These are phyloP conservation scores for Candida loeiensis DNA, from an alignment of 805 yeast genomes.

Conservation along the genomic window DNA sequence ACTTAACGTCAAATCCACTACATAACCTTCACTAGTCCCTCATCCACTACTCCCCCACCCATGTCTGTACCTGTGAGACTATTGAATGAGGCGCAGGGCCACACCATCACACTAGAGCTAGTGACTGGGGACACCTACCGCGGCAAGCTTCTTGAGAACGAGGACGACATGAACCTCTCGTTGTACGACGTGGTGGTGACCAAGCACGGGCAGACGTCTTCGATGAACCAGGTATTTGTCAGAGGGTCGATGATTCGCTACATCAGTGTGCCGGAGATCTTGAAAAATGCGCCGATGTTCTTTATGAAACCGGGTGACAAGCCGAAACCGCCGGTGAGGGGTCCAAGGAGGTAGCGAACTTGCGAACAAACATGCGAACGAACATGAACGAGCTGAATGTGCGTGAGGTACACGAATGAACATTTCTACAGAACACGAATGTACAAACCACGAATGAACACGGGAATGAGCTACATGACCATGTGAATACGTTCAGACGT, in stretches of 20 bases:
- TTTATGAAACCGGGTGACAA: conserved; percentile 52
- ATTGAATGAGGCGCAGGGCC: conserved; percentile 86
- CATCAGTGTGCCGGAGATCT: conserved; percentile 83
- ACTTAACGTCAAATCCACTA: not conserved
- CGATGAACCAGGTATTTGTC: conserved; percentile 80
- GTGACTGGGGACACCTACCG: conserved; percentile 82
- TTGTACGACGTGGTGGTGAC: conserved; percentile 79
- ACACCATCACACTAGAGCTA: conserved; percentile 76
- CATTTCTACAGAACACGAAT: not conserved
- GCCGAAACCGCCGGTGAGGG: conserved; percentile 66
- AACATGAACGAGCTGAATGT: not conserved
- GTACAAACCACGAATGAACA: no score
- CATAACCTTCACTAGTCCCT: not conserved
- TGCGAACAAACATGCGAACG: not conserved
- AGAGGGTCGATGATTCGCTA: conserved; percentile 89
- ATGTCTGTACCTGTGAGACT: conserved; percentile 82
- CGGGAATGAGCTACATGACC: no score
- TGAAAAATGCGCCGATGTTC: conserved; percentile 86
- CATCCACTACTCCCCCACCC: no score
- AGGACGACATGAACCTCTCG: conserved; percentile 93
- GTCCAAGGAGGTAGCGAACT: conserved; percentile 25
- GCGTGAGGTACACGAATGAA: not conserved
- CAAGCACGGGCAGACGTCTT: conserved; percentile 69
- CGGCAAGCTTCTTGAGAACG: conserved; percentile 81
- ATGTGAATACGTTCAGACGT: no score